Evolutionary conservation across 1,139 yeast species (phyloP).

Genomic region (Saccharomycopsis hybrid): DNA sequence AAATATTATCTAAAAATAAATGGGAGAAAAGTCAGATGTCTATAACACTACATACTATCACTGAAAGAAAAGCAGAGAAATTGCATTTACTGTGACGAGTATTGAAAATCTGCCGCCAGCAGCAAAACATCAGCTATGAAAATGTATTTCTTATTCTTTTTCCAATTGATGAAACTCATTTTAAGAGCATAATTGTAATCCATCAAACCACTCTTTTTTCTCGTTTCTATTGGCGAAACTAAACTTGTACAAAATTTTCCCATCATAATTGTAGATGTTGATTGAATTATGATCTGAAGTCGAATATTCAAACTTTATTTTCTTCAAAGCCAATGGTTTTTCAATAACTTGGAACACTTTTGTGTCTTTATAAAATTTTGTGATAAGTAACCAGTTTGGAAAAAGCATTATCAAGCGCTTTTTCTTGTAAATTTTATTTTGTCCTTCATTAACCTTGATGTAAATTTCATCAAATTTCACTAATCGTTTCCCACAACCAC

Average conservation of each 20-base stretch:
- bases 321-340: constrained; percentile 13
- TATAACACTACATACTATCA: no score
- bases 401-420: constrained; percentile 18
- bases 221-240: constrained; percentile 12
- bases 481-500: constrained; percentile 7
- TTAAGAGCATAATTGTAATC: no score
- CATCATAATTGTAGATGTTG: constrained; percentile 17
- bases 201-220: constrained; percentile 18
- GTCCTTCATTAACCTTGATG: constrained; percentile 19
- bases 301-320: constrained; percentile 16
- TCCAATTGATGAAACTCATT: no score
- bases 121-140: no score
- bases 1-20: no score
- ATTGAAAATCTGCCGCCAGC: no score
- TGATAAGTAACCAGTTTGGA: constrained; percentile 19
- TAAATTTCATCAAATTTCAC: constrained; percentile 15
- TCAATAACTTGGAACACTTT: constrained; percentile 18
- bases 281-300: constrained; percentile 20
- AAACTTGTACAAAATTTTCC: constrained; percentile 18
- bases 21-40: no score
- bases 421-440: constrained; percentile 20
- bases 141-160: no score
- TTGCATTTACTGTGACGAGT: no score
- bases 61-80: no score
- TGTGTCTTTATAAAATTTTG: constrained; percentile 14